These are phyloP conservation scores for Salvia splendens DNA, from an alignment of 257 asterid genomes.

Conservation along the genomic window DNA sequence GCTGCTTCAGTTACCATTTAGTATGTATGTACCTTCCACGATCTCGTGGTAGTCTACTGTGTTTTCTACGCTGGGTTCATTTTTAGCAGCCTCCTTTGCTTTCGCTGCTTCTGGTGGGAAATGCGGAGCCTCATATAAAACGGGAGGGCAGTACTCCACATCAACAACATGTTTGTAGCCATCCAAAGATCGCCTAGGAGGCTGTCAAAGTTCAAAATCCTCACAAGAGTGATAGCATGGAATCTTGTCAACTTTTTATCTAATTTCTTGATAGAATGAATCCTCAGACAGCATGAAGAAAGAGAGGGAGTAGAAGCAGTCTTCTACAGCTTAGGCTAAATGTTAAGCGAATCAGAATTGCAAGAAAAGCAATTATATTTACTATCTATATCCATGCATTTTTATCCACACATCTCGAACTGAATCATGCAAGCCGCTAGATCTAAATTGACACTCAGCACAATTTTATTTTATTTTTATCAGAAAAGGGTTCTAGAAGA, in stretches of 20 bases:
- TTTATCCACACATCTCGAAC: too few relatives aligned
- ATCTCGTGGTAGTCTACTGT: constrained; percentile 81
- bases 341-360: too few relatives aligned
- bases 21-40: constrained; percentile 63
- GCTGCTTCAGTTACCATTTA: constrained; percentile 15
- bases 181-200: constrained; percentile 74
- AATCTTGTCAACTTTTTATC: background rate
- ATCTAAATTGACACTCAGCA: background rate
- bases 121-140: constrained; percentile 62
- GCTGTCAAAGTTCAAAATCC: constrained; percentile 43
- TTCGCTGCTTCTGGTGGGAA: constrained; percentile 91
- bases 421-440: background rate
- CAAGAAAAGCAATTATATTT: too few relatives aligned
- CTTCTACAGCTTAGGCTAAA: background rate
- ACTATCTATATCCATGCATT: too few relatives aligned
- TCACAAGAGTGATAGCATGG: constrained; percentile 2
- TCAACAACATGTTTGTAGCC: constrained; percentile 91
- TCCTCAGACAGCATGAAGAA: background rate
- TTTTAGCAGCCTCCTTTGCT: constrained; percentile 96
- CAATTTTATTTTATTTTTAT: background rate
- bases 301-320: background rate
- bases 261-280: background rate
- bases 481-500: background rate
- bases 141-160: constrained; percentile 76
- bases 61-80: constrained; percentile 50